Evolutionary conservation across 805 yeast species (phyloP), one percentile per base, ranked within the genome.

Genomic region (Candida suzukii): DNA sequence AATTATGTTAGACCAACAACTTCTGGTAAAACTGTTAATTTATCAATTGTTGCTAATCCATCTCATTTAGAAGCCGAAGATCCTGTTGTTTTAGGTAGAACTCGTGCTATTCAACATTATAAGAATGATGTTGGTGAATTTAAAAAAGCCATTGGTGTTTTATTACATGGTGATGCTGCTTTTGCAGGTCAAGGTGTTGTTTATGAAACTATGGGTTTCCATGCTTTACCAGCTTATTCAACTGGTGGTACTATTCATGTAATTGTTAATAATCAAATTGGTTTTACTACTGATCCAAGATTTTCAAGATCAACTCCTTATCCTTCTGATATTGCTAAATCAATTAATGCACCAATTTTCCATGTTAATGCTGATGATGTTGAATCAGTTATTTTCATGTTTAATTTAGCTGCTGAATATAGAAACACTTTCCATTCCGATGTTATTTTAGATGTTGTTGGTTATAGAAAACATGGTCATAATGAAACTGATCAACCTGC

Each of bases 401-500:
- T 90, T 78, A 84, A 88, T 66, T 74, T 93, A 64, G 99, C 99
- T 50, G 98, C 99, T 46, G 96, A 93, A 69, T 93, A 96, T 95
- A 84, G 99, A 71, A 86, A 93, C 37, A 81, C 87, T 46, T 93
- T 86, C 93, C 91, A 91, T 72, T 76, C 95, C 45, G 99, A 93
- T 62, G 98, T 88, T 44, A 87, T 93, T 57, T 80, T 93, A 58
- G 99, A 93, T 67, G 82, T 93, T 59, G 96, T 93, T 59, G 96
- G 99, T 65, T 93, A 93, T 85, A 82, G 99, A 71, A 91, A 90
- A 67, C 79, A 93, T 64, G 99, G 99, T 64, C 99, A 93, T 76
- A 93, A 93, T 66, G 99, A 93, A 76, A 93, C 98, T 50, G 99
- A 93, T 70, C 99, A 93, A 73, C 99, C 99, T 45, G 73, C 95